These are phyloP conservation scores for Phlyctochytrium bullatum DNA, from an alignment of 192 early-diverging fungal species.

Conservation along the genomic window DNA sequence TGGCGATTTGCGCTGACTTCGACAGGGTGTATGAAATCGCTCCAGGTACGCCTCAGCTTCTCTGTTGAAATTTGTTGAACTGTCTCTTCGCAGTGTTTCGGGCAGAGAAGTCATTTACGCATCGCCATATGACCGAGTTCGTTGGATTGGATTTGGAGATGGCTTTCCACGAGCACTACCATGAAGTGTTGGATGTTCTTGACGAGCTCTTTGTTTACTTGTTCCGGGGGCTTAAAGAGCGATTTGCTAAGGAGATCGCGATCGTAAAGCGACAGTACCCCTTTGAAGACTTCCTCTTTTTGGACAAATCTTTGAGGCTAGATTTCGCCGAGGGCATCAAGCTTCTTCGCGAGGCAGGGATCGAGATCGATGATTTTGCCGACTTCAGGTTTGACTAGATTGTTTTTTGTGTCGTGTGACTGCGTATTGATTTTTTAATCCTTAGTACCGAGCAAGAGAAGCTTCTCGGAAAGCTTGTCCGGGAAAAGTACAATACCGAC, in stretches of 20 bases:
- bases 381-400: constrained; percentile 66
- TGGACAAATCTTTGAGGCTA: constrained; percentile 77
- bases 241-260: constrained; percentile 81
- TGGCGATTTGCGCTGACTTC: constrained; percentile 96
- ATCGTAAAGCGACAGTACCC: constrained; percentile 87
- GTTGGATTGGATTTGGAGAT: constrained; percentile 98
- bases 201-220: constrained; percentile 91
- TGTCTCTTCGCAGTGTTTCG: constrained; percentile 74
- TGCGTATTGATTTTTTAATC: constrained; percentile 15
- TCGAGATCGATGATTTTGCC: constrained; percentile 89
- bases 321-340: constrained; percentile 87
- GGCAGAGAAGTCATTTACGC: constrained; percentile 96
- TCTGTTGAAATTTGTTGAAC: constrained; percentile 17
- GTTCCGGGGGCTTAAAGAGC: constrained; percentile 81
- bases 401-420: constrained; percentile 5
- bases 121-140: constrained; percentile 99
- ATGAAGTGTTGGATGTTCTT: constrained; percentile 92
- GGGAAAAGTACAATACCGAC: constrained; percentile 93
- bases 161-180: constrained; percentile 99
- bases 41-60: constrained; percentile 38
- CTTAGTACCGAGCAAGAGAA: constrained; percentile 79
- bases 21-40: constrained; percentile 98
- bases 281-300: constrained; percentile 85
- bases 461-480: constrained; percentile 81
- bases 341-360: constrained; percentile 82